Percentiles rank a stretch among this genome's conserved stretches.
Evolutionary conservation across 306 rosid genomes (phyloP).

Genomic region (Vigna unguiculata): DNA sequence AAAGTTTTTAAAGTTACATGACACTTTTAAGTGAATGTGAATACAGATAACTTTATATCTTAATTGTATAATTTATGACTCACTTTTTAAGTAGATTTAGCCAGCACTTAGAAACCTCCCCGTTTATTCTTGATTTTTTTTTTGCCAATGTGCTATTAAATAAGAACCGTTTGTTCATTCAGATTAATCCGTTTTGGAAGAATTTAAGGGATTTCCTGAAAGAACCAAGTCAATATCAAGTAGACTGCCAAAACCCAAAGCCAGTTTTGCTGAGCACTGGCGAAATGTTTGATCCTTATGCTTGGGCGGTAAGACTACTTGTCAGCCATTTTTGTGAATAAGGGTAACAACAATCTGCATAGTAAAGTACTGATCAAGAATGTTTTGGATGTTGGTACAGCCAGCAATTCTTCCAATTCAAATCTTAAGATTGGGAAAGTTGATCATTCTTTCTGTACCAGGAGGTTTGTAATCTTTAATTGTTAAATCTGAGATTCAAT

Average conservation of each 20-base stretch:
- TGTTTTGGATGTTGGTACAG: conserved; percentile 55
- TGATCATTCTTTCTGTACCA: conserved; percentile 87
- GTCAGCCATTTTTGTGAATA: background rate
- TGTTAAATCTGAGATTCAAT: conserved; percentile 3
- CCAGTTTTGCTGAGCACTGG: conserved; percentile 74
- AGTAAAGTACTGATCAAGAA: conserved; percentile 6
- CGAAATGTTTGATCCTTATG: conserved; percentile 83
- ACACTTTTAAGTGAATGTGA: no score
- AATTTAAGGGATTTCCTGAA: conserved; percentile 54
- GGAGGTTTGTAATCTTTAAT: conserved; percentile 68
- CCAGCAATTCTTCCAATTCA: conserved; percentile 90
- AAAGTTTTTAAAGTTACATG: no score
- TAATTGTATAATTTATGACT: background rate
- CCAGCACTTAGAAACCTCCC: background rate
- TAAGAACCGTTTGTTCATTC: conserved; percentile 47
- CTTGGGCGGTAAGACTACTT: conserved; percentile 75
- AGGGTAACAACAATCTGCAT: conserved; percentile 4
- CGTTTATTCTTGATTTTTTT: background rate
- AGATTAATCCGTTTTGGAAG: conserved; percentile 71
- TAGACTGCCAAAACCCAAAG: conserved; percentile 81
- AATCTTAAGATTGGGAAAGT: conserved; percentile 79
- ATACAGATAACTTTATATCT: no score
- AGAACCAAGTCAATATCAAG: conserved; percentile 72
- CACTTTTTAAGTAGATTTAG: background rate
- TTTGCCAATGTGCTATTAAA: background rate